Evolutionary conservation across 495 filamentous ascomycete species (phyloP), one percentile per base, ranked within the genome.

Genomic region (Penicillium daleae): DNA sequence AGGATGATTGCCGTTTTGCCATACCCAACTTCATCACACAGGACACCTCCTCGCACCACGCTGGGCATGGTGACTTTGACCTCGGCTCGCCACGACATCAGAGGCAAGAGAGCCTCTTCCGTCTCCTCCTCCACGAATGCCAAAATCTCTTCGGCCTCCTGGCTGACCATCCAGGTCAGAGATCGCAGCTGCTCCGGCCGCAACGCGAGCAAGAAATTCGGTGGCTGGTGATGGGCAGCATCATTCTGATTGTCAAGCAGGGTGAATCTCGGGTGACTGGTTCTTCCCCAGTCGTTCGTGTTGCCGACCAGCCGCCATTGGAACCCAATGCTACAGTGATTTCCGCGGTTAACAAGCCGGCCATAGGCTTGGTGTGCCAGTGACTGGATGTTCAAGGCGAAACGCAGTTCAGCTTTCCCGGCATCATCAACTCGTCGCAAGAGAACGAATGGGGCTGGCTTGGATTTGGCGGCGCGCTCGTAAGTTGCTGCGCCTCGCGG

Each of bases 1-100:
- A 96, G 79, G 2, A 82, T 85, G n/a, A 86, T 81, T 4, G 89
- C 85, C 0, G 92, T 97, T 67, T 97, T 97, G 1, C 92, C 92
- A 69, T 90, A 95, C 10, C 90, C 90, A 44, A 92, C 88, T 55
- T 91, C 81, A 62, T 94, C 89, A 4, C 90, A 90, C 1, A 92
- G 78, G 26, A 95, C 79, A 17, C 92, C 92, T 24, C 92, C 92
- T 8, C 78, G 81, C 57, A 86, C 66, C 9, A 60, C 68, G 35
- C 84, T 74, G 2, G 73, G 51, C 12, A 66, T 64, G 4, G 57
- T 61, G 26, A 80, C 83, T 31, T 79, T 76, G 2, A 85, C 90
- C 64, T 89, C 80, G 1, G 87, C 81, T 22, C 88, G 83, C 78
- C 89, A 85, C 49, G 84, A 83, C 44, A 92, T 71, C 8, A 82